Conservation (phyloP, 768 basidiomycete species). For the Rossbeevera mucosa region DNA sequence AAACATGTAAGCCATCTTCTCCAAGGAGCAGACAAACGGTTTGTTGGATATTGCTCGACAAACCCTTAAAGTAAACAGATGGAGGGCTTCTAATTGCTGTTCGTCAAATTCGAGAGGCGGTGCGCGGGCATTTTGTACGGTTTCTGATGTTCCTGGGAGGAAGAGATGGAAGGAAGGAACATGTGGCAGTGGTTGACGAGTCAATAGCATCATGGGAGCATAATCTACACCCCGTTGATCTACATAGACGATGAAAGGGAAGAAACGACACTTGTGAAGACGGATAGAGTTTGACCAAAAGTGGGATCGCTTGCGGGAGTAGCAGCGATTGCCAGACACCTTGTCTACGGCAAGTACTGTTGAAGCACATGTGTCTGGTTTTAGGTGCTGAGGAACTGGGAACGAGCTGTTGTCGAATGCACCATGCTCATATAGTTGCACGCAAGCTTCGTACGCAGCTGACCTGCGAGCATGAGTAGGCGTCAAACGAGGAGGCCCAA, state of each 20-base stretch:
- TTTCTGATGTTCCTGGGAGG: constrained; percentile 43
- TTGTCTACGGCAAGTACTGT: constrained; percentile 23
- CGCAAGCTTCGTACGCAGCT: constrained; percentile 56
- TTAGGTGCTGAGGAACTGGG: constrained; percentile 8
- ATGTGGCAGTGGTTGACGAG: constrained; percentile 59
- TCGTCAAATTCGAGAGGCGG: constrained; percentile 47
- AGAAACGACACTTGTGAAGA: constrained; percentile 16
- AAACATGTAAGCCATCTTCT: constrained; percentile 60
- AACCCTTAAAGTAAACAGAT: constrained; percentile 60
- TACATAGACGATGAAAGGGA: constrained; percentile 40
- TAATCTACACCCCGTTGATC: constrained; percentile 33
- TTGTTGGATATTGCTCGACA: constrained; percentile 66
- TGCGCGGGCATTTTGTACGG: constrained; percentile 42
- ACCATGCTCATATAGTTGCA: constrained; percentile 44
- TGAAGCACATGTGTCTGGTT: constrained; percentile 1
- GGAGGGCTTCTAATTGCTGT: constrained; percentile 44
- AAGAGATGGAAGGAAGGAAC: constrained; percentile 58
- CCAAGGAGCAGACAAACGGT: constrained; percentile 49
- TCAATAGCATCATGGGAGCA: constrained; percentile 61
- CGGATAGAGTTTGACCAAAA: constrained; percentile 57
- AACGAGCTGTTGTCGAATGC: constrained; percentile 50
- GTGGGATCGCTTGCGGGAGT: constrained; percentile 53
- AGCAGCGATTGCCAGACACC: constrained; percentile 45
- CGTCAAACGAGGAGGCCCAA: constrained; percentile 43
- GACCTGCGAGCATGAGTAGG: constrained; percentile 52